Conservation (phyloP, 23 red algal species). For the Gracilaria domingensis region DNA sequence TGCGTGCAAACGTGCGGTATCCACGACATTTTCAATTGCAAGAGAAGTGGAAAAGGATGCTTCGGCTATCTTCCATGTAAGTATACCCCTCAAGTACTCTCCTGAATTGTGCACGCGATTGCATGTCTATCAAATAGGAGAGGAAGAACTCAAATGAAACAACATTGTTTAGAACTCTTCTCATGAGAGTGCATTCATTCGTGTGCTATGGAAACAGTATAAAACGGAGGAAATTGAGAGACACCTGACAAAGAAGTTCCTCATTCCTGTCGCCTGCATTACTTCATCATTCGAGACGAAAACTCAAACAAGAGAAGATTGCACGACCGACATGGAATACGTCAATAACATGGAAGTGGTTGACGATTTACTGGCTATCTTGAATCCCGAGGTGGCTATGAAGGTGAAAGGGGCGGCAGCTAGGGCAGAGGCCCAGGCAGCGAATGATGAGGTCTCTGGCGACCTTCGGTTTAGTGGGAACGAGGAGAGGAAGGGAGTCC, state of each 20-base stretch:
- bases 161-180: neutral
- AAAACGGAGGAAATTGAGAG: neutral
- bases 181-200: neutral
- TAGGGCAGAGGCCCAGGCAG: neutral
- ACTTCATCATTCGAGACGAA: neutral
- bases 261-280: too few relatives aligned
- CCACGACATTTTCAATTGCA: neutral
- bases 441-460: neutral
- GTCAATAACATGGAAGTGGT: neutral
- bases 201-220: neutral
- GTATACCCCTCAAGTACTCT: too few relatives aligned
- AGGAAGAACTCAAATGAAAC: neutral
- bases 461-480: neutral
- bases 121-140: neutral
- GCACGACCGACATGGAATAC: neutral
- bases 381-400: neutral
- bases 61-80: neutral
- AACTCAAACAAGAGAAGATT: too few relatives aligned
- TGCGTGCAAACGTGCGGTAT: neutral
- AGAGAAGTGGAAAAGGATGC: neutral
- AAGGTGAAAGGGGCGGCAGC: neutral
- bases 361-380: neutral
- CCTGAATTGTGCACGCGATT: neutral
- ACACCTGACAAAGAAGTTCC: too few relatives aligned
- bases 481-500: neutral